A percentile compares a stretch with the other conserved stretches of the same genome.
These are phyloP conservation scores for Gossypium thurberi DNA, from an alignment of 345 rosid species.

Conservation along the genomic window DNA sequence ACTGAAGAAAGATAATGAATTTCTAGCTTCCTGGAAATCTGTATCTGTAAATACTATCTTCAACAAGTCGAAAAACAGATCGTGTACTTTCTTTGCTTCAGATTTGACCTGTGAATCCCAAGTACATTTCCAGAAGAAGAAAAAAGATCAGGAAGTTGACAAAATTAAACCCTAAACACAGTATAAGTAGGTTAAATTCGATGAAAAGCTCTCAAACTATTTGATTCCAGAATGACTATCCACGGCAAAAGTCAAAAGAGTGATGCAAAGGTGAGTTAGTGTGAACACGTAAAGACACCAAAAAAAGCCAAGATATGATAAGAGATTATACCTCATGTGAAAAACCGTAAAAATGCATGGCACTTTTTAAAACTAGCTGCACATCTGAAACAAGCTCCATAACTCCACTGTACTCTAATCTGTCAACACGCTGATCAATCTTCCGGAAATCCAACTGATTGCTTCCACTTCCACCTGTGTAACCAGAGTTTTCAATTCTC, in stretches of 20 bases:
- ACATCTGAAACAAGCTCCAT: slow-evolving; percentile 90
- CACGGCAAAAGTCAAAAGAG: background rate
- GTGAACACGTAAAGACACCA: background rate
- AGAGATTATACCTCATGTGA: slow-evolving; percentile 75
- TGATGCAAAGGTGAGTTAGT: background rate
- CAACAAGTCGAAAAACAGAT: slow-evolving; percentile 89
- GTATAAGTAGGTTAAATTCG: background rate
- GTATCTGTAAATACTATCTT: slow-evolving; percentile 85
- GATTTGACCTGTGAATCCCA: slow-evolving; percentile 62
- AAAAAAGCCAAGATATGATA: background rate
- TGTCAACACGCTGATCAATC: slow-evolving; percentile 85
- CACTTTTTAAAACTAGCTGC: slow-evolving; percentile 82
- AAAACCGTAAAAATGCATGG: slow-evolving; percentile 77
- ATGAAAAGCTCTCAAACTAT: background rate
- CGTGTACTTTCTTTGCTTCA: slow-evolving; percentile 95
- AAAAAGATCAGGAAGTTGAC: background rate
- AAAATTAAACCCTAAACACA: no score
- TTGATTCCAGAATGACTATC: slow-evolving; percentile 4
- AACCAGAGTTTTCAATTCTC: slow-evolving; percentile 60
- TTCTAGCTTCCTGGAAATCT: slow-evolving; percentile 79
- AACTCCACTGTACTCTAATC: slow-evolving; percentile 66
- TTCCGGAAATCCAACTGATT: slow-evolving; percentile 75
- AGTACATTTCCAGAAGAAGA: background rate
- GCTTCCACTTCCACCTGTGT: slow-evolving; percentile 54
- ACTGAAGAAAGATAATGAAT: slow-evolving; percentile 54